Conservation (phyloP, 768 basidiomycete species). For the Leccinum imitatum region DNA sequence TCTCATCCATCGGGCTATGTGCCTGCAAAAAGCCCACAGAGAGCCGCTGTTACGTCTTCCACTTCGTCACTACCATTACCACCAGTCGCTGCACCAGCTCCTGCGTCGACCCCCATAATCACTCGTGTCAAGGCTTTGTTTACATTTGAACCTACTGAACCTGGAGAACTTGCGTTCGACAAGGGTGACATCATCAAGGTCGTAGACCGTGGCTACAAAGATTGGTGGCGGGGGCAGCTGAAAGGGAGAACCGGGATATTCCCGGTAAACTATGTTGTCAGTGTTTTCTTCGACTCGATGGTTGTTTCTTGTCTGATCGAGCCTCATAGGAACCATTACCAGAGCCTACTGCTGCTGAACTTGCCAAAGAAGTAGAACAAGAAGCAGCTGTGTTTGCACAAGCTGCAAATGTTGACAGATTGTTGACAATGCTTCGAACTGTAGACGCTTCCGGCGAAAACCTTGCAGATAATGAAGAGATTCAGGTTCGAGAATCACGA, state of each 20-base stretch:
- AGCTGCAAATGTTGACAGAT: slow-evolving; percentile 78
- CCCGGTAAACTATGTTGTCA: slow-evolving; percentile 93
- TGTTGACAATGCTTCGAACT: slow-evolving; percentile 70
- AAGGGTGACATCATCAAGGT: slow-evolving; percentile 95
- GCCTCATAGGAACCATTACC: slow-evolving; percentile 71
- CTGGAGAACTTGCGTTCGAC: slow-evolving; percentile 88
- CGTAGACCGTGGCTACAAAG: slow-evolving; percentile 88
- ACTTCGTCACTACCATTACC: slow-evolving; percentile 28
- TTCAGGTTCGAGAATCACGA: slow-evolving; percentile 52
- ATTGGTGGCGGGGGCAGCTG: slow-evolving; percentile 96
- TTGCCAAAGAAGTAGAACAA: slow-evolving; percentile 79
- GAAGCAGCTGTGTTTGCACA: slow-evolving; percentile 89
- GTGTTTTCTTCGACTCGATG: slow-evolving; percentile 28
- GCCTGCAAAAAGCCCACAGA: slow-evolving; percentile 53
- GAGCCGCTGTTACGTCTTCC: slow-evolving; percentile 23
- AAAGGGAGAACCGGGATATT: slow-evolving; percentile 93
- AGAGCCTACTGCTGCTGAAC: slow-evolving; percentile 73
- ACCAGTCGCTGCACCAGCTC: slow-evolving; percentile 16
- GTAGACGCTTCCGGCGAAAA: slow-evolving; percentile 79
- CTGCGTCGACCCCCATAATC: slow-evolving; percentile 43
- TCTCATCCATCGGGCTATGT: slow-evolving; percentile 55
- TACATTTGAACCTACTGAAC: slow-evolving; percentile 82
- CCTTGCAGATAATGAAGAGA: slow-evolving; percentile 88
- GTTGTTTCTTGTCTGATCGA: background rate
- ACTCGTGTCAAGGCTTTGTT: slow-evolving; percentile 89